phyloP scores from a whole-genome alignment of 2,329 filamentous ascomycete genomes.

The Penicillium sp. region DNA sequence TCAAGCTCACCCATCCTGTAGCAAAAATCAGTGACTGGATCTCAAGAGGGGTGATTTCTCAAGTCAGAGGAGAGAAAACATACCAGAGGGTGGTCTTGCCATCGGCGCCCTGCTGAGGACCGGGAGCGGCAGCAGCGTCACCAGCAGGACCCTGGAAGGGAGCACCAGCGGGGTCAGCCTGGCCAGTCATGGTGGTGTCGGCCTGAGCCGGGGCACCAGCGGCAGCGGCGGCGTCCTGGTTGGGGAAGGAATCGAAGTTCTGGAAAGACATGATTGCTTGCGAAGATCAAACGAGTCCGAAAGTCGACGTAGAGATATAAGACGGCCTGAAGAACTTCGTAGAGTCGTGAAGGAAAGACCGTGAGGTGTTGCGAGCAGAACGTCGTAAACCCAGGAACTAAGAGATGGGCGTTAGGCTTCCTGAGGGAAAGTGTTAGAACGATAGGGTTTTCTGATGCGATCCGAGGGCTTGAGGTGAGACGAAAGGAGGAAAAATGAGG shows the following conservation, averaged over 20 bases:
- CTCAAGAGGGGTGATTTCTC: background rate
- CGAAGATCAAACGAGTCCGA: slow-evolving; percentile 26
- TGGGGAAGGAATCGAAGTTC: slow-evolving; percentile 65
- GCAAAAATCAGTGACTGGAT: background rate
- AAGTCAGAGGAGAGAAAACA: slow-evolving; percentile 23
- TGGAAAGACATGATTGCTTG: slow-evolving; percentile 63
- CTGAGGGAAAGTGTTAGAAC: slow-evolving; percentile 20
- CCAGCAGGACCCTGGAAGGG: slow-evolving; percentile 52
- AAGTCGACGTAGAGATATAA: slow-evolving; percentile 33
- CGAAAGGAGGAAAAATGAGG: background rate
- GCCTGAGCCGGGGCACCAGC: slow-evolving; percentile 52
- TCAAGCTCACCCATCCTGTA: slow-evolving; percentile 97
- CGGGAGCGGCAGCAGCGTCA: slow-evolving; percentile 45
- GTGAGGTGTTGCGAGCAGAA: slow-evolving; percentile 34
- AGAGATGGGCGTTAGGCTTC: slow-evolving; percentile 32
- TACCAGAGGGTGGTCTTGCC: slow-evolving; percentile 60
- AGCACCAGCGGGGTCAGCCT: slow-evolving; percentile 59
- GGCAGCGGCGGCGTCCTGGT: slow-evolving; percentile 60
- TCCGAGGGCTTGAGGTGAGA: too few species aligned
- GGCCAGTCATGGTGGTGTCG: slow-evolving; percentile 57
- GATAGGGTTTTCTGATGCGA: background rate
- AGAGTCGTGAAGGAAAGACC: slow-evolving; percentile 45
- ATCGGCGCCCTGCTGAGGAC: slow-evolving; percentile 55
- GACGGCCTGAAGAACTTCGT: slow-evolving; percentile 42
- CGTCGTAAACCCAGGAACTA: slow-evolving; percentile 31